phyloP scores from a whole-genome alignment of 768 basidiomycete species.

The Scleroderma citrinum region DNA sequence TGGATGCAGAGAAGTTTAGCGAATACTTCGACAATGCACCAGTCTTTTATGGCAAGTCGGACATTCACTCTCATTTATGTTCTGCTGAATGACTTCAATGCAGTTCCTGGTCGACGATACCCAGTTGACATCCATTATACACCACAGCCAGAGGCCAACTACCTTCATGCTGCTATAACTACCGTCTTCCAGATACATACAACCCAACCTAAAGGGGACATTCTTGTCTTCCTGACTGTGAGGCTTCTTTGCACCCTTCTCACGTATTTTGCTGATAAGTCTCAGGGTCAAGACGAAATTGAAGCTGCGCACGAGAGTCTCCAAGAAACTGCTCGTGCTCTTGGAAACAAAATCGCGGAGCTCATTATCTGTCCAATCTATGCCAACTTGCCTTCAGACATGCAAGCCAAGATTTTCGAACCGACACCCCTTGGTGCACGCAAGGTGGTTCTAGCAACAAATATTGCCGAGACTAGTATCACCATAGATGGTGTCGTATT shows the following conservation, averaged over 20 bases:
- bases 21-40: slow-evolving; percentile 97
- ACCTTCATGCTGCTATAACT: slow-evolving; percentile 96
- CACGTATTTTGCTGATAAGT: slow-evolving; percentile 1
- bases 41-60: slow-evolving; percentile 75
- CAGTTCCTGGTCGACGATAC: slow-evolving; percentile 94
- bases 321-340: slow-evolving; percentile 87
- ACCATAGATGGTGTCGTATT: slow-evolving; percentile 99
- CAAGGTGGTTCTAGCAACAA: slow-evolving; percentile 97
- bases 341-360: slow-evolving; percentile 94
- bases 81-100: slow-evolving; percentile 6
- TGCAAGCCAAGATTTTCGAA: slow-evolving; percentile 99
- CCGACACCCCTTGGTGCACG: slow-evolving; percentile 94
- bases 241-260: slow-evolving; percentile 18
- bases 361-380: slow-evolving; percentile 97
- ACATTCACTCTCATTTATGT: background rate
- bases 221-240: slow-evolving; percentile 94
- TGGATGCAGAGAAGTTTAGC: slow-evolving; percentile 97
- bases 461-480: slow-evolving; percentile 99
- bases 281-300: slow-evolving; percentile 93
- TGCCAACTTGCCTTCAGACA: slow-evolving; percentile 97
- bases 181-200: slow-evolving; percentile 99
- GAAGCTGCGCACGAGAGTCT: slow-evolving; percentile 96
- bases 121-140: slow-evolving; percentile 99
- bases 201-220: slow-evolving; percentile 95
- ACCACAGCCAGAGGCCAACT: slow-evolving; percentile 98